Percentiles rank a stretch among this genome's conserved stretches.
These are phyloP conservation scores for Galerina sulciceps DNA, from an alignment of 768 basidiomycete species.

Conservation along the genomic window DNA sequence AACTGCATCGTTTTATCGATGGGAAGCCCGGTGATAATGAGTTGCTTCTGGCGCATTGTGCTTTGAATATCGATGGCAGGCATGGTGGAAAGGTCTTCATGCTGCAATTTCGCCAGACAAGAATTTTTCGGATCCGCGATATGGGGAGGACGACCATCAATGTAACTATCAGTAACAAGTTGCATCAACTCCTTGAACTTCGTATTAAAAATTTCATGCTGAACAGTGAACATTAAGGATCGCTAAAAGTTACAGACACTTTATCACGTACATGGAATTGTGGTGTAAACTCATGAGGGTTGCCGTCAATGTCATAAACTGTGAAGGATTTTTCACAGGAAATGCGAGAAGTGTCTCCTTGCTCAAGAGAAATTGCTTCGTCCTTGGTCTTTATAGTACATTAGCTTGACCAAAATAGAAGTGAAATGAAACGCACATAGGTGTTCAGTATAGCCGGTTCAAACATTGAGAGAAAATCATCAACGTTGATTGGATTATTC, in stretches of 20 bases:
- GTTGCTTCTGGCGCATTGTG: constrained; percentile 1
- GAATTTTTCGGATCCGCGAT: background rate
- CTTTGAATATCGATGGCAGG: background rate
- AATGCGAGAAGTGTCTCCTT: background rate
- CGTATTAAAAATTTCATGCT: background rate
- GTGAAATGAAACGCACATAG: background rate
- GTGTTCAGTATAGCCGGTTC: background rate
- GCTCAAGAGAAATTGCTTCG: constrained; percentile 5
- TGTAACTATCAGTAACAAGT: background rate
- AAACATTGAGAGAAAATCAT: constrained; percentile 1
- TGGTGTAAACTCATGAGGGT: background rate
- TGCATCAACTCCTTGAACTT: background rate
- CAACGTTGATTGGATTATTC: constrained; percentile 7
- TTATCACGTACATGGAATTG: background rate
- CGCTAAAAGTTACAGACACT: background rate
- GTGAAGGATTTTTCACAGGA: background rate
- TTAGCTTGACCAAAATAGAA: background rate
- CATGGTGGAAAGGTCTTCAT: background rate
- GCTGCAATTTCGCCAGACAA: background rate
- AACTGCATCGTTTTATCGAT: constrained; percentile 1
- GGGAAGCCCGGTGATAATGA: constrained; percentile 8
- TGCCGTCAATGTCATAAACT: background rate
- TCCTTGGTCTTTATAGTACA: background rate
- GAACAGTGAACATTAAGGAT: background rate
- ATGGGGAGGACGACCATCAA: background rate